Conservation (phyloP, 306 rosid genomes). For the Delonix regia region DNA sequence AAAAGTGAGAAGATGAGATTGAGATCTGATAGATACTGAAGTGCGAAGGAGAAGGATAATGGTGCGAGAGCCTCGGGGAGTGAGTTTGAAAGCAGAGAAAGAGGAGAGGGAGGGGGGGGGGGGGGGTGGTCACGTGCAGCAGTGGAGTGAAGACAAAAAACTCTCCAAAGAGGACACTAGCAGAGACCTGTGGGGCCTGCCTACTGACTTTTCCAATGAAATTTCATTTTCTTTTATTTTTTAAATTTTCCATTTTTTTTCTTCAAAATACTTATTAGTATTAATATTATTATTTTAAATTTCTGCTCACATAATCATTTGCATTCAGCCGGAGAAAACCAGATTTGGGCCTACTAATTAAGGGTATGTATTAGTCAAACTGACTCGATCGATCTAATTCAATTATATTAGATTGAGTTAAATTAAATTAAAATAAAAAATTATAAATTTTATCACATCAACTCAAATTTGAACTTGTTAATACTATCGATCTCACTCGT, state of each 20-base stretch:
- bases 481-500: too few relatives aligned
- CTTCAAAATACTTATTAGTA: too few relatives aligned
- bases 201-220: conserved; percentile 6
- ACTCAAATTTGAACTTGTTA: too few relatives aligned
- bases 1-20: not conserved
- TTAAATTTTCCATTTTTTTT: not conserved
- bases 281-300: too few relatives aligned
- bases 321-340: too few relatives aligned
- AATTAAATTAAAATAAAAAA: too few relatives aligned
- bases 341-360: too few relatives aligned
- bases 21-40: conserved; percentile 33
- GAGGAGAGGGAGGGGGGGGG: not conserved
- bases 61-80: conserved; percentile 32
- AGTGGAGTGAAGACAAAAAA: conserved; percentile 43
- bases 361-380: too few relatives aligned
- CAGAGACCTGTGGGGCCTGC: conserved; percentile 6
- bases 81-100: conserved; percentile 26
- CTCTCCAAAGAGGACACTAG: not conserved
- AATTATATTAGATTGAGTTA: too few relatives aligned
- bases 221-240: not conserved
- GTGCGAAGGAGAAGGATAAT: not conserved
- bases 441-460: too few relatives aligned
- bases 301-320: too few relatives aligned
- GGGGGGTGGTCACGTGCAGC: conserved; percentile 59
- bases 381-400: too few relatives aligned